phyloP scores from a whole-genome alignment of 768 basidiomycete genomes.

The Neoboletus brunneissimus region DNA sequence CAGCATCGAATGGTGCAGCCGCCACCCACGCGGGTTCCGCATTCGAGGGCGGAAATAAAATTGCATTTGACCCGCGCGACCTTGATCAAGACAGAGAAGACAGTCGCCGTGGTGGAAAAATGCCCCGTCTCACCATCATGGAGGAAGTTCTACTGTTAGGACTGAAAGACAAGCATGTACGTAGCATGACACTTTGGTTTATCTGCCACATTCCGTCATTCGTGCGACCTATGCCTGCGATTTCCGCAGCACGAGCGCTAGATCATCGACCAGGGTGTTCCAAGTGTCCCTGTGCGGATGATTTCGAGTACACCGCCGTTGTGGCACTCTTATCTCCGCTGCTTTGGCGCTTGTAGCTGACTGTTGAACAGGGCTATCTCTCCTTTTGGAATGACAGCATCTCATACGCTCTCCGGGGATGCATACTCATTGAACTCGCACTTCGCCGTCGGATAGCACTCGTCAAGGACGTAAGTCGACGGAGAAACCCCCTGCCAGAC shows the following conservation, averaged over 20 bases:
- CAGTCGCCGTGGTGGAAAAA: conserved; percentile 60
- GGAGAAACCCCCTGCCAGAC: conserved; percentile 75
- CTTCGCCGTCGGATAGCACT: conserved; percentile 92
- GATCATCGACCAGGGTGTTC: not conserved
- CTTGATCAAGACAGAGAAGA: conserved; percentile 69
- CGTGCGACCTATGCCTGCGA: conserved; percentile 7
- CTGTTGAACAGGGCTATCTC: conserved; percentile 68
- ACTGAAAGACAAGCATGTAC: conserved; percentile 93
- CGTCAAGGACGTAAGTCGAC: conserved; percentile 72
- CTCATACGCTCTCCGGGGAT: conserved; percentile 96
- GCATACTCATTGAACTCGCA: conserved; percentile 95
- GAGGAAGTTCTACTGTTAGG: conserved; percentile 95
- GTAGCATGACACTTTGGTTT: conserved; percentile 20
- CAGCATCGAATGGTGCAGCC: conserved; percentile 28
- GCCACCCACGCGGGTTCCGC: conserved; percentile 72
- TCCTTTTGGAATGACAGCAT: conserved; percentile 99
- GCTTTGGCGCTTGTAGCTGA: conserved; percentile 10
- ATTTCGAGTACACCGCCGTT: conserved; percentile 2
- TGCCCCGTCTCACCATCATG: conserved; percentile 90
- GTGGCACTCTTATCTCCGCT: conserved; percentile 20
- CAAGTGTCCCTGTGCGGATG: conserved; percentile 1
- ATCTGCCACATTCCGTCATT: conserved; percentile 4
- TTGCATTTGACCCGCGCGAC: conserved; percentile 94
- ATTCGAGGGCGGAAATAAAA: conserved; percentile 80
- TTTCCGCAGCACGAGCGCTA: conserved; percentile 21